Evolutionary conservation across 305 asterid genomes (phyloP).

Genomic region (Fraxinus albicans): DNA sequence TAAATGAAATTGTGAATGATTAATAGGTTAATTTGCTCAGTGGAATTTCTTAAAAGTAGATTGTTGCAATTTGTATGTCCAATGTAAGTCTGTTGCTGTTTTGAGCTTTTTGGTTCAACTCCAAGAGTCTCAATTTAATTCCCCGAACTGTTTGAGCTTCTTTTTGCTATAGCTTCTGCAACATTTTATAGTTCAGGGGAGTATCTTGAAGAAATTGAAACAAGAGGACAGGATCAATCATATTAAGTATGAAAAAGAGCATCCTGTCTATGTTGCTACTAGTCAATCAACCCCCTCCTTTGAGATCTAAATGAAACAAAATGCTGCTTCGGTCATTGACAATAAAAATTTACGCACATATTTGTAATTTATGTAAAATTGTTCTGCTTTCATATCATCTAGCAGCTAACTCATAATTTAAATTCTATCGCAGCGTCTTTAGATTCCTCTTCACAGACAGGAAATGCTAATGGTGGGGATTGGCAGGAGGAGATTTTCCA

Average conservation of each 20-base stretch:
- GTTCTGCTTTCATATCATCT: slow-evolving; percentile 16
- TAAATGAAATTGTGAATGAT: background rate
- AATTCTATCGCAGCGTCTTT: slow-evolving; percentile 52
- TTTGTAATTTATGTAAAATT: slow-evolving; percentile 14
- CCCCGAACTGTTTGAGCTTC: slow-evolving; percentile 2
- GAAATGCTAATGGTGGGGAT: slow-evolving; percentile 68
- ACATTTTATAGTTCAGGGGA: background rate
- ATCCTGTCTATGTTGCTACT: slow-evolving; percentile 16
- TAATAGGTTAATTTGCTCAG: background rate
- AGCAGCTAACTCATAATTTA: slow-evolving; percentile 29
- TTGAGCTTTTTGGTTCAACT: background rate
- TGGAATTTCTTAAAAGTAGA: background rate
- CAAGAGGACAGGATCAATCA: background rate
- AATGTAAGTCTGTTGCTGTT: background rate
- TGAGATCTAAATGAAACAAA: slow-evolving; percentile 14
- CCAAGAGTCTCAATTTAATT: background rate
- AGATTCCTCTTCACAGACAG: slow-evolving; percentile 83
- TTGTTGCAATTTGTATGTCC: slow-evolving; percentile 1
- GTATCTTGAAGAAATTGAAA: background rate
- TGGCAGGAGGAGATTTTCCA: slow-evolving; percentile 96
- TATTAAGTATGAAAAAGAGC: background rate
- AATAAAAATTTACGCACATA: background rate
- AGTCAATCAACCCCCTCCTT: slow-evolving; percentile 11
- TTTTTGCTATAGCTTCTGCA: background rate
- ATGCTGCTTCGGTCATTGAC: slow-evolving; percentile 13